Evolutionary conservation across 192 early-diverging fungal genomes (phyloP), one percentile per base, ranked within the genome.

Genomic region (Rhizoclosmatium globosum): DNA sequence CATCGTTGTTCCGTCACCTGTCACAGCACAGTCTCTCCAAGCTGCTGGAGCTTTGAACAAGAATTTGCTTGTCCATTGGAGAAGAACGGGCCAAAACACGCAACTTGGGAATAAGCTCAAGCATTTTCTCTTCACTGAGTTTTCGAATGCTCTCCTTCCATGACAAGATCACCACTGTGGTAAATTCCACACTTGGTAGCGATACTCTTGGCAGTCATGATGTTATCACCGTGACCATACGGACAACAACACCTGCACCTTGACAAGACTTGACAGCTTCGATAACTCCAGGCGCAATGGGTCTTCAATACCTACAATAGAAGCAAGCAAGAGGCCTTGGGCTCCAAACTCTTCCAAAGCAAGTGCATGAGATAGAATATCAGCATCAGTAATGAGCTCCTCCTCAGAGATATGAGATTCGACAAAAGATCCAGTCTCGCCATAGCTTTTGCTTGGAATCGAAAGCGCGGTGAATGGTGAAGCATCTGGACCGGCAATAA

Each of bases 1-100:
- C 96, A 81, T 99, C 97, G 83, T 99, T 23, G 97, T 99, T 31
- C 97, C 97, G 82, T 99, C 97, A 41, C 97, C 97, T 43, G 97
- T 99, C 0, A 99, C 96, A 0, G 97, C 95, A 99, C 97, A 72
- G 94, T 92, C 80, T 98, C 95, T 60, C 94, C 93, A 67, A 94
- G 84, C 44, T 68, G 23, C 41, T 87, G 83, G 3, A 97, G 89
- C 21, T 87, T 84, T 50, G 85, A 82, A 96, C 94, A 68, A 97
- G 88, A 71, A 95, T 91, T 62, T 93, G 93, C 89, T 97, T 97
- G 85, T 96, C 95, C 70, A 88, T 86, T 47, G 96, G 96, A 57
- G 94, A 94, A 67, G 92, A 94, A 2, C 96, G 92, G 7, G 96
- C 95, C 75, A 97, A 85, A 1, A 97, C 95, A 87, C 84, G 50